Conservation (phyloP, 2,329 filamentous ascomycete genomes). For the Colletotrichum tropicale region DNA sequence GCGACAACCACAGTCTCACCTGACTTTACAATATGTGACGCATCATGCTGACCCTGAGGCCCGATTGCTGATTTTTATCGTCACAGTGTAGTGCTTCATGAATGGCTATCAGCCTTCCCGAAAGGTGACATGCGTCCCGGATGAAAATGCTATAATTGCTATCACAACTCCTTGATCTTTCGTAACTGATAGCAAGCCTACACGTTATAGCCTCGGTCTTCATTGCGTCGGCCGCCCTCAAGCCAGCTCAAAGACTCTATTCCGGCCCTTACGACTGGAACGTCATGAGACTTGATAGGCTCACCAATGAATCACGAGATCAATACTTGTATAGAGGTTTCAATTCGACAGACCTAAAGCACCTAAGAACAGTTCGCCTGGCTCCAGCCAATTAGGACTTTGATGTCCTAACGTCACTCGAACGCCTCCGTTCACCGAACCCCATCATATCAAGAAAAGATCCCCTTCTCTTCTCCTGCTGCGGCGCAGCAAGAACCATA, state of each 20-base stretch:
- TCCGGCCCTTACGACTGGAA: no score
- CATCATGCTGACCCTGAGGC: neutral
- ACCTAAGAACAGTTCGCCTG: neutral
- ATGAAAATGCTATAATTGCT: neutral
- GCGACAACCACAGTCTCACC: neutral
- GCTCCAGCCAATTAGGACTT: neutral
- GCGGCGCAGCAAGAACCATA: neutral
- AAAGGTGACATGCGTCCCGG: no score
- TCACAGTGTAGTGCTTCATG: no score
- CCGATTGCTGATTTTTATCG: neutral
- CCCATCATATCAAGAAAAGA: neutral
- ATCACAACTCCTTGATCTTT: no score
- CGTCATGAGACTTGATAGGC: no score
- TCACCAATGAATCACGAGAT: no score
- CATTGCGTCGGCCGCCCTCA: no score
- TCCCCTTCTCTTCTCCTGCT: neutral
- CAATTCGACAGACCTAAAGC: neutral
- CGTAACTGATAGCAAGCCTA: fast-evolving
- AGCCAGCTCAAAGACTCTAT: no score
- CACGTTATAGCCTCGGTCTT: no score
- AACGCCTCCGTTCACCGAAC: neutral
- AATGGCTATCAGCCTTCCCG: no score
- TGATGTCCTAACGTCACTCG: neutral
- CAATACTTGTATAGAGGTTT: fast-evolving
- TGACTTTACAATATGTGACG: fast-evolving